phyloP scores from a whole-genome alignment of 225 moss, liverwort and hornwort genomes.

The Bryoerythrophyllum caledonicum region DNA sequence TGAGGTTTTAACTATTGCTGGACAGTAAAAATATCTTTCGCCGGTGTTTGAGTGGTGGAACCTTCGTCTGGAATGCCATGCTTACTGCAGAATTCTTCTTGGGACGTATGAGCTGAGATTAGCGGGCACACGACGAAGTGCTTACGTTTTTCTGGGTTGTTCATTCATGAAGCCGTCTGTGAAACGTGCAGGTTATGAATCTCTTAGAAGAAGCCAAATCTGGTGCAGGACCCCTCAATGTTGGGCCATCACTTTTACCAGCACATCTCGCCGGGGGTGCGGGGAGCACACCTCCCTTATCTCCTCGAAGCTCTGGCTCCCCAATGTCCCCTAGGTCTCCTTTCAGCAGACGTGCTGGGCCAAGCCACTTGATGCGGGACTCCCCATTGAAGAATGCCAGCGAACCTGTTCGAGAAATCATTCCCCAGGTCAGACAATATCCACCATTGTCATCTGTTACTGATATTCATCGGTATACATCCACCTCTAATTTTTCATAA shows the following conservation, averaged over 20 bases:
- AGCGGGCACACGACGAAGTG: neutral
- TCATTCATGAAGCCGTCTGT: neutral
- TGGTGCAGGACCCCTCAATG: slow-evolving; percentile 58
- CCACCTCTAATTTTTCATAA: neutral
- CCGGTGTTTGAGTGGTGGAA: slow-evolving; percentile 1
- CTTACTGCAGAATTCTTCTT: neutral
- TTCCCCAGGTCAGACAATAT: slow-evolving; percentile 72
- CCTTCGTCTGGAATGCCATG: neutral
- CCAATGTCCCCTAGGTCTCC: slow-evolving; percentile 97
- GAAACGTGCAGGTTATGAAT: slow-evolving; percentile 70
- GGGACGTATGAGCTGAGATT: neutral
- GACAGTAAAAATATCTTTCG: neutral
- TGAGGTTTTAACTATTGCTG: slow-evolving; percentile 1
- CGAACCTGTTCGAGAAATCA: slow-evolving; percentile 85
- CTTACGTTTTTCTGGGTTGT: neutral
- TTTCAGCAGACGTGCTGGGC: slow-evolving; percentile 85
- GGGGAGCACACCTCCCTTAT: slow-evolving; percentile 93
- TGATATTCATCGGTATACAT: neutral
- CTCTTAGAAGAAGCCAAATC: slow-evolving; percentile 93
- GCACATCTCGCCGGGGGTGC: slow-evolving; percentile 62
- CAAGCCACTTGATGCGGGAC: slow-evolving; percentile 65
- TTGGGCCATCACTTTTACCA: slow-evolving; percentile 54
- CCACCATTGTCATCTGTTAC: neutral
- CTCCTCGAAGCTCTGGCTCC: slow-evolving; percentile 82
- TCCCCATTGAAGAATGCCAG: slow-evolving; percentile 92